Evolutionary conservation across 2,329 filamentous ascomycete species (phyloP), one percentile per base, ranked within the genome.

Genomic region (Pseudogymnoascus sp.): DNA sequence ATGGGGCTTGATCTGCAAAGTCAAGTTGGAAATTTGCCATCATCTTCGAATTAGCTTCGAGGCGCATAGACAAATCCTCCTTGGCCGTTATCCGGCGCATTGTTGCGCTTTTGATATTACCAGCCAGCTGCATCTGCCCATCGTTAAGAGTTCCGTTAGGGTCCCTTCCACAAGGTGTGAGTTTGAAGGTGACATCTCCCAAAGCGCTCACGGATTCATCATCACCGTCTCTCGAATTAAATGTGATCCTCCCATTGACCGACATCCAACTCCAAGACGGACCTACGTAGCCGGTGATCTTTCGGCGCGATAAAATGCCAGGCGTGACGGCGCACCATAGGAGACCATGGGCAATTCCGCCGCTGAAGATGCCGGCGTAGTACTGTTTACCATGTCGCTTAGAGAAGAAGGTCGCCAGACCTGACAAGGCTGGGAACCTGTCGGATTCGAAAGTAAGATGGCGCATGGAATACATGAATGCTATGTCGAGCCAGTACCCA

Each of bases 201-300:
- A 63, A 55, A 16, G 52, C 61, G 60, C 55, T 60, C 12, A 45
- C 38, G 4, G 38, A 25, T 25, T 22, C 19, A 35, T 23, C 16
- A 22, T 38, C 39, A n/a, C 38, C 25, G 38, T n/a, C 55, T 60
- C 16, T 28, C 19, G 16, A 9, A n/a, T 38, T 38, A 19, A 45
- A 16, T 28, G 60, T 63, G 22, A 63, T 63, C 33, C 33, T 19
- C 11, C 59, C 49, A 63, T 52, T 60, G 19, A 63, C 9, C 2
- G 63, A 63, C 12, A 59, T 60, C 63, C 61, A 64, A 30, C 61
- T 62, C 63, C 61, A 61, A 6, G 61, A 63, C 12, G 63, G 63
- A 23, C 58, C 61, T 14, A 62, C 45, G 25, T 62, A 64, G 1
- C 39, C 39, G 9, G 39, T 22, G 39, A 42, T 6, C 4, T 42